phyloP scores from a whole-genome alignment of 2,329 filamentous ascomycete genomes.

The Pseudofabraea citricarpa region DNA sequence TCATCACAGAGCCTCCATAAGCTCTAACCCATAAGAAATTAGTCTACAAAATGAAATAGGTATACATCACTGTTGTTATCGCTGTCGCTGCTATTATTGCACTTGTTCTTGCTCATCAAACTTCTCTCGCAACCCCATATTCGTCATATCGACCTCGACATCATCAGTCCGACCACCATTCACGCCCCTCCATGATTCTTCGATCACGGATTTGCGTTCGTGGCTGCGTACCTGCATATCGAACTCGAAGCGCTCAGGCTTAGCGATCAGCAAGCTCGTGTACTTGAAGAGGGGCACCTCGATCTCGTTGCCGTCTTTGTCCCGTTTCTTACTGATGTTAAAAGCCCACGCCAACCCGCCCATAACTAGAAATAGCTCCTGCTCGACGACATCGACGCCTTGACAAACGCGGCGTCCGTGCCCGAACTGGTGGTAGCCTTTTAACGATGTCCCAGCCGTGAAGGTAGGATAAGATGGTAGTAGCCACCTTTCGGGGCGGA shows the following conservation, averaged over 20 bases:
- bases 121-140: not conserved
- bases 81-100: too few relatives aligned
- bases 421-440: slow-evolving; percentile 60
- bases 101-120: not conserved
- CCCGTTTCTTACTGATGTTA: slow-evolving; percentile 28
- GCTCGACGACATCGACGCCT: slow-evolving; percentile 57
- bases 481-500: slow-evolving; percentile 58
- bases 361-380: slow-evolving; percentile 48
- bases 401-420: slow-evolving; percentile 60
- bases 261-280: slow-evolving; percentile 35
- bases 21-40: too few relatives aligned
- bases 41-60: too few relatives aligned
- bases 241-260: slow-evolving; percentile 43
- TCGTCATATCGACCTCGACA: not conserved
- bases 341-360: slow-evolving; percentile 47
- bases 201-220: slow-evolving; percentile 32
- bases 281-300: slow-evolving; percentile 14
- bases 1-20: too few relatives aligned
- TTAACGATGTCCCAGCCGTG: slow-evolving; percentile 53
- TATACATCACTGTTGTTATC: too few relatives aligned
- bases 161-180: not conserved
- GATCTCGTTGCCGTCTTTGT: slow-evolving; percentile 13
- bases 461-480: slow-evolving; percentile 59
- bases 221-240: slow-evolving; percentile 37
- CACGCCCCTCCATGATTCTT: slow-evolving; percentile 20